phyloP scores from a whole-genome alignment of 1,284 basidiomycete genomes.

The Melampsora americana region DNA sequence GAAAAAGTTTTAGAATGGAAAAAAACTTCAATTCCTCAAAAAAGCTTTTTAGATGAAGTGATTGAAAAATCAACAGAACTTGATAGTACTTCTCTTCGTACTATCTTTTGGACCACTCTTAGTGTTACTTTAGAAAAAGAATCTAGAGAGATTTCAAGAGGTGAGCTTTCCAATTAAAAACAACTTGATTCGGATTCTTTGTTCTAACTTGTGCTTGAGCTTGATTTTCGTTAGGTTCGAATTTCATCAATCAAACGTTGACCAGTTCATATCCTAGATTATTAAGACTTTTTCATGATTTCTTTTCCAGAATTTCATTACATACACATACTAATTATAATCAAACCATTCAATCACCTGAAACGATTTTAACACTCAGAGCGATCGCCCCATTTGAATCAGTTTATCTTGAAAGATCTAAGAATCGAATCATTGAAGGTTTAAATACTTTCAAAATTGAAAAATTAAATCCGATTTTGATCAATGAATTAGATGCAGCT shows the following conservation, averaged over 20 bases:
- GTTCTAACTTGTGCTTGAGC: no score
- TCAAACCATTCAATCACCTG: constrained; percentile 58
- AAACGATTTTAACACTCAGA: constrained; percentile 80
- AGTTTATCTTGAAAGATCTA: constrained; percentile 77
- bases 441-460: constrained; percentile 67
- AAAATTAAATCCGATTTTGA: constrained; percentile 69
- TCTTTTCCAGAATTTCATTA: constrained; percentile 88
- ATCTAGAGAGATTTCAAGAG: constrained; percentile 69
- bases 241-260: constrained; percentile 80
- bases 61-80: constrained; percentile 71
- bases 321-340: constrained; percentile 88
- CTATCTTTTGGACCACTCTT: constrained; percentile 83
- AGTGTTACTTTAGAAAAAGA: constrained; percentile 74
- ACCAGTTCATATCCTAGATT: constrained; percentile 78
- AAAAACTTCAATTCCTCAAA: constrained; percentile 71
- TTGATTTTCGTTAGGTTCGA: constrained; percentile 61
- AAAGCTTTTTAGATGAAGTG: constrained; percentile 80
- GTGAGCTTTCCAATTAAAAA: constrained; percentile 57
- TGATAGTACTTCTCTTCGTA: constrained; percentile 77
- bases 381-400: constrained; percentile 77
- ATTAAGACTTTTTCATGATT: constrained; percentile 85
- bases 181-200: no score
- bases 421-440: constrained; percentile 72
- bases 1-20: constrained; percentile 89
- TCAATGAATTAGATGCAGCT: constrained; percentile 87